Percentiles rank a stretch among this genome's conserved stretches.
Evolutionary conservation across 2,329 filamentous ascomycete species (phyloP).

Genomic region (Colletotrichum cordylinicola): DNA sequence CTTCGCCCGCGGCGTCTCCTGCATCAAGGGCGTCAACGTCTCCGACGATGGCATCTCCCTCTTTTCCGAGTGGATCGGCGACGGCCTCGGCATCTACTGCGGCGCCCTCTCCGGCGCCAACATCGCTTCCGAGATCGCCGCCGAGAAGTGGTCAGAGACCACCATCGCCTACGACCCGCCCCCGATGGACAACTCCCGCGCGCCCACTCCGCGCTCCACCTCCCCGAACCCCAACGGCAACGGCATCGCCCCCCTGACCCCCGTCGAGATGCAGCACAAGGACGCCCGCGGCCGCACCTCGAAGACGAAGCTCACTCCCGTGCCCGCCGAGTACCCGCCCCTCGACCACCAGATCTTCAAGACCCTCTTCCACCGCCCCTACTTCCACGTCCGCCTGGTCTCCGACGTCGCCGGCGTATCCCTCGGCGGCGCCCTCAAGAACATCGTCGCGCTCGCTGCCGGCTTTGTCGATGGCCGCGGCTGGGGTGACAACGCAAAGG

Average conservation of each 20-base stretch:
- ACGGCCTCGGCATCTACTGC: constrained; percentile 92
- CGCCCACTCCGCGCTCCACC: constrained; percentile 63
- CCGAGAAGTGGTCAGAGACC: constrained; percentile 96
- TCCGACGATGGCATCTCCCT: constrained; percentile 84
- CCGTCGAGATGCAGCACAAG: constrained; percentile 65
- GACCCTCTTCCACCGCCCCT: constrained; percentile 90
- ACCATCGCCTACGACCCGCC: constrained; percentile 97
- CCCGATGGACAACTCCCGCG: constrained; percentile 78
- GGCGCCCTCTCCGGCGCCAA: constrained; percentile 95
- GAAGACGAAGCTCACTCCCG: constrained; percentile 73
- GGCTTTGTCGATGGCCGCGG: constrained; percentile 95
- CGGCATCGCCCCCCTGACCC: constrained; percentile 38
- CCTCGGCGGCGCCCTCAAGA: constrained; percentile 93
- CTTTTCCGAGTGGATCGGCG: constrained; percentile 94
- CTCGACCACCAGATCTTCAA: constrained; percentile 86
- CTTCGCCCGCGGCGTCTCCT: constrained; percentile 91
- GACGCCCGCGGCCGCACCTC: constrained; percentile 72
- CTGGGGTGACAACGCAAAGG: constrained; percentile 98
- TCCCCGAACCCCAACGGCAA: constrained; percentile 54
- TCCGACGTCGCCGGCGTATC: constrained; percentile 97
- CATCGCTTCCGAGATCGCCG: constrained; percentile 92
- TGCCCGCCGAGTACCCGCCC: constrained; percentile 84
- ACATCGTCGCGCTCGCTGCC: constrained; percentile 91
- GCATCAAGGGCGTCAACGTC: constrained; percentile 97
- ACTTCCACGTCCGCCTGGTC: constrained; percentile 96